phyloP scores from a whole-genome alignment of 176 grass and related monocot genomes.

The Poa annua region DNA sequence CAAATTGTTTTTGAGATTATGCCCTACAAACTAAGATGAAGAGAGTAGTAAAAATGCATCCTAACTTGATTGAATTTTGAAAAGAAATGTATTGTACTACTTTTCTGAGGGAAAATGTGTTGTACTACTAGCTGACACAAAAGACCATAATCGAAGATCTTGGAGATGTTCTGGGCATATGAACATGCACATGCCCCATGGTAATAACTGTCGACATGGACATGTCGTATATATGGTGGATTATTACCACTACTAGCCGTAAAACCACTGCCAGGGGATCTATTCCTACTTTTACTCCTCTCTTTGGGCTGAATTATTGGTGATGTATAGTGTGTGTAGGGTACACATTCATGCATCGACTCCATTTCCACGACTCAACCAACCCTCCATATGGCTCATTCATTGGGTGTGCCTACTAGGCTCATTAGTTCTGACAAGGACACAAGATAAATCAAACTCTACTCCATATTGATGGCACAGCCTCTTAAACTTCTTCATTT shows the following conservation, averaged over 20 bases:
- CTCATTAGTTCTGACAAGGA: constrained; percentile 1
- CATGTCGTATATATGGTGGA: background rate
- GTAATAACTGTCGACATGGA: background rate
- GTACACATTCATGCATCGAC: background rate
- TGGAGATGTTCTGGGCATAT: background rate
- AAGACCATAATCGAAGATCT: background rate
- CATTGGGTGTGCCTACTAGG: constrained; percentile 24
- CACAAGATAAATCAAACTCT: background rate
- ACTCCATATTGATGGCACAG: background rate
- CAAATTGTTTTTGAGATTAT: too few species aligned
- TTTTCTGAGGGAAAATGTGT: background rate
- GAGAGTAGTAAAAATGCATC: background rate
- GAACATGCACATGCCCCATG: background rate
- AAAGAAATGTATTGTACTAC: too few species aligned
- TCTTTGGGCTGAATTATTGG: background rate
- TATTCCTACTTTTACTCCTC: background rate
- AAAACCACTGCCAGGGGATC: background rate
- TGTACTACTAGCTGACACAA: background rate
- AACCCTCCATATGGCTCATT: constrained; percentile 18
- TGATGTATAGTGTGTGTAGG: background rate
- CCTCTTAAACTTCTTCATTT: too few species aligned
- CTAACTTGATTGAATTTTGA: background rate
- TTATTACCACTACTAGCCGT: background rate
- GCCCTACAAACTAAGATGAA: too few species aligned
- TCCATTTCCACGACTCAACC: constrained; percentile 20